These are phyloP conservation scores for Eutrema yunnanense DNA, from an alignment of 345 rosid genomes.

Conservation along the genomic window DNA sequence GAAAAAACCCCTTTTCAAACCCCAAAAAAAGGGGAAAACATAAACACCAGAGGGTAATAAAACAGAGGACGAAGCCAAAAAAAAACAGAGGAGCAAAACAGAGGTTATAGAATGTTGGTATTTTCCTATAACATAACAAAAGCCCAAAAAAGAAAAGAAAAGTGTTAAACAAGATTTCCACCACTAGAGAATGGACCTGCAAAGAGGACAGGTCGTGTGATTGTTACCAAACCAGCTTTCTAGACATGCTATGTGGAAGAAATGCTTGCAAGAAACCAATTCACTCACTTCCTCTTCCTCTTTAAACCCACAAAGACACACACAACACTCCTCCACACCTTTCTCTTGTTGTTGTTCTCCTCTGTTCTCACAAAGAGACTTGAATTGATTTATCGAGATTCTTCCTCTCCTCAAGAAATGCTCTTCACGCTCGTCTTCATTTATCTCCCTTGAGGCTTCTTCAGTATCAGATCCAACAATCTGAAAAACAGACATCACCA, in stretches of 20 bases:
- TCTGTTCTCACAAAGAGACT: constrained; percentile 31
- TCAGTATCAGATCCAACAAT: constrained; percentile 16
- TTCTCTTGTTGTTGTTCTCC: constrained; percentile 2
- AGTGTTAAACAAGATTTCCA: constrained; percentile 1
- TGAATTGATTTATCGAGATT: constrained; percentile 49
- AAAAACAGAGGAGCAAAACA: not conserved
- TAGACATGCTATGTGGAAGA: constrained; percentile 68
- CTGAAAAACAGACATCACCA: constrained; percentile 44
- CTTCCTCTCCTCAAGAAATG: constrained; percentile 24
- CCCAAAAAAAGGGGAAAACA: not conserved
- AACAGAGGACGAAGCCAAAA: not conserved
- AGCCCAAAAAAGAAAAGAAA: not conserved
- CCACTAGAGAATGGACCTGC: constrained; percentile 52
- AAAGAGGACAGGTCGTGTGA: constrained; percentile 67
- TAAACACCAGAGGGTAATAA: constrained; percentile 13
- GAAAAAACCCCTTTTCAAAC: constrained; percentile 9
- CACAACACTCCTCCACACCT: constrained; percentile 58
- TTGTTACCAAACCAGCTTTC: constrained; percentile 67
- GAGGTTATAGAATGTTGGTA: not conserved
- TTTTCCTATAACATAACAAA: not conserved
- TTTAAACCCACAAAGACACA: constrained; percentile 66
- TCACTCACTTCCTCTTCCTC: constrained; percentile 81
- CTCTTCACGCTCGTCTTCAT: constrained; percentile 22
- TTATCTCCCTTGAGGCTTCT: constrained; percentile 10
- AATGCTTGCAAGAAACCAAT: constrained; percentile 73